Percentiles rank a stretch among this genome's conserved stretches.
Conservation (phyloP, 257 asterid genomes). For the Solanum chiquidenum region DNA sequence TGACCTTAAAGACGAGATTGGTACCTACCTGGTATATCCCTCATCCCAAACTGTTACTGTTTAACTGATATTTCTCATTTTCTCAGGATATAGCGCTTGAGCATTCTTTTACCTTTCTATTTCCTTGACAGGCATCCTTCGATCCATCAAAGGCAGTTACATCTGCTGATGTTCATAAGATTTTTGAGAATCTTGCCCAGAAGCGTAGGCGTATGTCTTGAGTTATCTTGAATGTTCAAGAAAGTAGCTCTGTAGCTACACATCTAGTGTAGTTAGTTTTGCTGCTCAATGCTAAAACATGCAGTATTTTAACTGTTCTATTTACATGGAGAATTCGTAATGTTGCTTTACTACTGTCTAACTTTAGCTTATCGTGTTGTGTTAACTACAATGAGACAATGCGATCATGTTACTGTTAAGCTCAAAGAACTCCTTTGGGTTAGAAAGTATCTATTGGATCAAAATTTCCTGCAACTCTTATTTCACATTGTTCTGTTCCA, state of each 20-base stretch:
- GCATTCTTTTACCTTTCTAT: not conserved
- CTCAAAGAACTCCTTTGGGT: not conserved
- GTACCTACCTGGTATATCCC: constrained; percentile 52
- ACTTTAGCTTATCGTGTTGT: not conserved
- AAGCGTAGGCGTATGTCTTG: constrained; percentile 45
- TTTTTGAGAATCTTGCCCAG: constrained; percentile 66
- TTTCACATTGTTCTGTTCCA: too few species aligned
- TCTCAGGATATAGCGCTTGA: not conserved
- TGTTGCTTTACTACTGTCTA: not conserved
- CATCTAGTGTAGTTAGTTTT: not conserved
- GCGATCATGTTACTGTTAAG: not conserved
- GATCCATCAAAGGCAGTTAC: constrained; percentile 59
- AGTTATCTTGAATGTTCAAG: constrained; percentile 1
- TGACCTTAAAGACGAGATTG: constrained; percentile 77
- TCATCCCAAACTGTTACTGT: not conserved
- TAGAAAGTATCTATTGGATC: not conserved
- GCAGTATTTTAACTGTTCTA: not conserved
- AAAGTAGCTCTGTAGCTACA: not conserved
- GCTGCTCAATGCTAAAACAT: not conserved
- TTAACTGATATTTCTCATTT: not conserved
- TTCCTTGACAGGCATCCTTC: constrained; percentile 39
- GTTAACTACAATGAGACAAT: not conserved
- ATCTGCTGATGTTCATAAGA: constrained; percentile 57
- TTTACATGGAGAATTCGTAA: not conserved
- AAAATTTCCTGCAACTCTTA: not conserved